phyloP scores from a whole-genome alignment of 345 rosid species.

The Gossypium arboreum region DNA sequence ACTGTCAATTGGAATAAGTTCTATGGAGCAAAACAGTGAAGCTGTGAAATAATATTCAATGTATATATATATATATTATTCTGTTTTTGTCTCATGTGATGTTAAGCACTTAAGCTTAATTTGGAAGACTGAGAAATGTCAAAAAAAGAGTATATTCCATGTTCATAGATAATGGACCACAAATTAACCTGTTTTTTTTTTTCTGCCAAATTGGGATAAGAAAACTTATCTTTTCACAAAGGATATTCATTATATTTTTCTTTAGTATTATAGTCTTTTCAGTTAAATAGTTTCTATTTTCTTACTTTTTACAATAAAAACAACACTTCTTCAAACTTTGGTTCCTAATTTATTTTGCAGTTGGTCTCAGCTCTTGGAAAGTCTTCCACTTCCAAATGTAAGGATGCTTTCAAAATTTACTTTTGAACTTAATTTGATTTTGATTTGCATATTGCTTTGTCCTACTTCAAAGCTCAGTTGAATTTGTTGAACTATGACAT shows the following conservation, averaged over 20 bases:
- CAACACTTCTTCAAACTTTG: slow-evolving; percentile 27
- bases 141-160: slow-evolving; percentile 34
- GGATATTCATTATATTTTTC: slow-evolving; percentile 20
- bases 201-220: slow-evolving; percentile 16
- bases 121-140: slow-evolving; percentile 18
- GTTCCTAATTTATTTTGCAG: slow-evolving; percentile 46
- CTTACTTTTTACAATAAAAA: slow-evolving; percentile 2
- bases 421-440: background rate
- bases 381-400: slow-evolving; percentile 91
- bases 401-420: slow-evolving; percentile 17
- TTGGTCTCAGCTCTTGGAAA: slow-evolving; percentile 87
- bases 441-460: background rate
- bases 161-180: slow-evolving; percentile 38
- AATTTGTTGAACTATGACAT: background rate
- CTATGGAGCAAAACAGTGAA: slow-evolving; percentile 24
- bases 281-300: background rate
- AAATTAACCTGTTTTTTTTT: slow-evolving; percentile 21
- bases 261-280: slow-evolving; percentile 3
- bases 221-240: slow-evolving; percentile 12
- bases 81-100: slow-evolving; percentile 28
- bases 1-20: slow-evolving; percentile 27
- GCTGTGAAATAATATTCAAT: slow-evolving; percentile 28
- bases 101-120: slow-evolving; percentile 27
- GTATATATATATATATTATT: background rate
- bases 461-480: background rate